Evolutionary conservation across 2,329 filamentous ascomycete species (phyloP).

Genomic region (Botryotinia globosa): DNA sequence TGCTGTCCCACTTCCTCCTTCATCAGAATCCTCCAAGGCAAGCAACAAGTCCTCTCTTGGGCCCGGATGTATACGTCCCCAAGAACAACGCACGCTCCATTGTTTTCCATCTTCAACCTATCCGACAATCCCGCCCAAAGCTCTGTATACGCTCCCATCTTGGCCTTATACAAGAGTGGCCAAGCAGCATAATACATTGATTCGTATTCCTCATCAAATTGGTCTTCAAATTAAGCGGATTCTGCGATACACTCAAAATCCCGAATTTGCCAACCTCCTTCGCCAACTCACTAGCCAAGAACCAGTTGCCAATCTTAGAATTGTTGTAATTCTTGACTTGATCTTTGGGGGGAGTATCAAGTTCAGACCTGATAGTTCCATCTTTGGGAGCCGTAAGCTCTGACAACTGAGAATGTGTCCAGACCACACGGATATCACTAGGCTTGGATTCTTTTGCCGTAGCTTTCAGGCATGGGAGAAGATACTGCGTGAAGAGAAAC

Average conservation of each 20-base stretch:
- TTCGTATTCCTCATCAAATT: constrained; percentile 9
- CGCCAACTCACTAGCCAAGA: constrained; percentile 25
- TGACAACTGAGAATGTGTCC: constrained; percentile 18
- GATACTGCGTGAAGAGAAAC: constrained; percentile 30
- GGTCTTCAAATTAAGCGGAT: constrained; percentile 28
- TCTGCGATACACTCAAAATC: constrained; percentile 27
- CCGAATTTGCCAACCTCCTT: constrained; percentile 10
- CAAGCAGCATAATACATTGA: neutral
- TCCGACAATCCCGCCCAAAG: constrained; percentile 20
- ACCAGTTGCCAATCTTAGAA: constrained; percentile 29
- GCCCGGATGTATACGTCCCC: constrained; percentile 42
- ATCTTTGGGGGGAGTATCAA: constrained; percentile 6
- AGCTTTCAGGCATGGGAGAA: constrained; percentile 43
- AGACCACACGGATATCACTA: constrained; percentile 24
- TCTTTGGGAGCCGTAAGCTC: constrained; percentile 15
- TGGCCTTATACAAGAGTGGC: constrained; percentile 5
- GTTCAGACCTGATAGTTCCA: constrained; percentile 11
- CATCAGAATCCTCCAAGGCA: constrained; percentile 24
- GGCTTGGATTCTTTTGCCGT: constrained; percentile 9
- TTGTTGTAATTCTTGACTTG: constrained; percentile 21
- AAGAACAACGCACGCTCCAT: constrained; percentile 29
- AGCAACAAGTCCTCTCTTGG: constrained; percentile 27
- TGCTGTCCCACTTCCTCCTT: constrained; percentile 30
- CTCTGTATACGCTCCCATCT: constrained; percentile 23
- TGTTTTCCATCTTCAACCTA: neutral